Base-by-base conservation (phyloP, 2,329 filamentous ascomycete species). In the Fusarium equiseti region DNA sequence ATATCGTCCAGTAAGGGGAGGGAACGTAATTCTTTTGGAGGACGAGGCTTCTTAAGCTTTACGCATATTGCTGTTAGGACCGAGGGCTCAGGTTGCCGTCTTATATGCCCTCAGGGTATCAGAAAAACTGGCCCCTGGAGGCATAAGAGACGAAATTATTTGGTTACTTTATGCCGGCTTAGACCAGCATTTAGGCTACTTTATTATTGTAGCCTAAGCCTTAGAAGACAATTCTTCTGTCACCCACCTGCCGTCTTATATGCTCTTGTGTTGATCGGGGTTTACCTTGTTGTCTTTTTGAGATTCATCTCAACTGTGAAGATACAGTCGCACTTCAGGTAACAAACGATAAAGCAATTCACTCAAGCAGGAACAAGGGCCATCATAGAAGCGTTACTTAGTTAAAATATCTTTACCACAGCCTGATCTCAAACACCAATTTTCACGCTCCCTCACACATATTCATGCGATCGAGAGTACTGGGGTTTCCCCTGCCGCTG, bases 401-500 rank as follows among this genome's bases (percentile, higher is more conserved):
- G 60, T 66, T 66, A 66, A 66, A 42, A 42, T 51, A 60, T 44
- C 31, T 59, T 29, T 65, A 31, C 45, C 40, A 26, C n/a, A 26
- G 1, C 49, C 49, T 51, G 16, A 22, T 40, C 51, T 46, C 42
- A 40, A 60, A 52, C 45, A 49, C 50, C 50, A 64, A 46, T 48
- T 70, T 59, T 64, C 45, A 48, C 46, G 11, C 58, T 27, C 18
- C 35, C 35, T 12, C 35, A n/a, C 35, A 38, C 35, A 38, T 38
- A 38, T 38, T 7, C 2, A 38, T 38, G 35, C 35, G 18, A 38
- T 38, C 35, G 10, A n/a, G 18, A 38, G 16, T 73, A 81, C 79
- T 78, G 59, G 75, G 77, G 66, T 75, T 85, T 73, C 82, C 83
- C 76, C 81, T 81, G 59, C 81, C 84, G 74, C 84, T 84, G 79